Base-by-base conservation (phyloP, 257 asterid species). In the Osmanthus fragrans region DNA sequence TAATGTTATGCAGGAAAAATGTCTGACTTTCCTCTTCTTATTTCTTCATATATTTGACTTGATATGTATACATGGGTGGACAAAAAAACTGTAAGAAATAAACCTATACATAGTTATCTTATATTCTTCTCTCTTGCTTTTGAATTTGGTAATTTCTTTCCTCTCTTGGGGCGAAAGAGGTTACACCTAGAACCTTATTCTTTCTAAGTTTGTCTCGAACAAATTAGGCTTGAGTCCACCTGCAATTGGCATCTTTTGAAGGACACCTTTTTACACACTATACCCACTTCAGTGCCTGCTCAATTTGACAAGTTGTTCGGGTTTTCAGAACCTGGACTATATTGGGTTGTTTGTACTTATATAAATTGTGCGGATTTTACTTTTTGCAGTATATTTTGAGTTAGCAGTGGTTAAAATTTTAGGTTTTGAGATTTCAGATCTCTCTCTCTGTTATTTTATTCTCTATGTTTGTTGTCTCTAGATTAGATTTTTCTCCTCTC, bases 1-100 rank as follows among this genome's bases (percentile, higher is more conserved):
- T 92, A 92, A 87, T 95, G 89, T 87, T 82, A 85, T 85, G 65
- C 79, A 76, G 86, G 16, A 15, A 47, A 47, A 47, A 4, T 3
- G 16, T 47, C 21, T 47, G 21, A 16, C 74, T 74, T 47, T 80
- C 18, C 51, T 72, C 25, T 40, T 77, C 74, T 45, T 71, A 51
- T 54, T 54, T 54, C 64, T 54, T 54, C 51, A 68, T 36, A 60
- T 36, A 23, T 47, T 71, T 74, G 30, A 71, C 32, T 67, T 37
- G 33, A 64, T 32, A 72, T 18, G 23, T 23, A 45, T 32, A 54
- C 65, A n/a, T 29, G 75, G 29, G 70, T 37, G 42, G 32, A 34
- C 4, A 63, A 16, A 16, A 32, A 74, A 73, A 54, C 27, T 54
- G 27, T 1, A 54, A n/a, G 64, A 54, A 51, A 54, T 54, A 56